Base-by-base conservation (phyloP, 805 yeast species). In the Nakazawaea wickerhamii region DNA sequence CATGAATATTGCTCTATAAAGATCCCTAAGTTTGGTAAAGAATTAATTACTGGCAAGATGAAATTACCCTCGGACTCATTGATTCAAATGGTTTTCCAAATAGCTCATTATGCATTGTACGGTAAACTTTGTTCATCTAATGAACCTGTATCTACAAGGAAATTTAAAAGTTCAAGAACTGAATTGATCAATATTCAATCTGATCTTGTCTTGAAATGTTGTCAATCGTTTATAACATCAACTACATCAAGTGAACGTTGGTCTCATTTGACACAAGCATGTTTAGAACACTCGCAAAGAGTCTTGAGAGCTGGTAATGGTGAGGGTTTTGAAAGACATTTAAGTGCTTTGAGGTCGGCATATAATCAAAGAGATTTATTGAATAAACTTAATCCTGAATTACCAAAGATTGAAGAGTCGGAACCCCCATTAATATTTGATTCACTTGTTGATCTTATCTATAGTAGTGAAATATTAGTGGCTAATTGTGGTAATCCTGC, bases 291-390 rank as follows among this genome's bases (percentile, higher is more conserved):
- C 55, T 64, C 71, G 1, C 52, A 55, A 7, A 70, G 68, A 46
- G 69, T 80, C 41, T 68, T 56, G 14, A 64, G 59, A 25, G 81
- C 87, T 0, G 70, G 79, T 62, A 57, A 60, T 19, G 91, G 91
- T 1, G 55, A 64, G 38, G 89, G 91, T 1, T 84, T 80, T 55
- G 90, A 82, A 55, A 71, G 87, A 48, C 91, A 84, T 60, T 65
- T 81, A 50, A 74, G 75, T 50, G 81, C 89, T 0, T 61, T 84
- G 36, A 68, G 77, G 36, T 78, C 81, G 27, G 69, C 76, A 1
- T 77, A 73, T 39, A 63, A 73, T 25, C 75, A 72, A 51, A 61
- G 70, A 31, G 75, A 73, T 5, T 50, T 62, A 9, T 61, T 79
- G 48, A 70, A 71, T 50, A 19, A 58, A 10, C 36, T 75, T n/a